These are phyloP conservation scores for Macaranga tanarius DNA, from an alignment of 441 rosid species.

Conservation along the genomic window DNA sequence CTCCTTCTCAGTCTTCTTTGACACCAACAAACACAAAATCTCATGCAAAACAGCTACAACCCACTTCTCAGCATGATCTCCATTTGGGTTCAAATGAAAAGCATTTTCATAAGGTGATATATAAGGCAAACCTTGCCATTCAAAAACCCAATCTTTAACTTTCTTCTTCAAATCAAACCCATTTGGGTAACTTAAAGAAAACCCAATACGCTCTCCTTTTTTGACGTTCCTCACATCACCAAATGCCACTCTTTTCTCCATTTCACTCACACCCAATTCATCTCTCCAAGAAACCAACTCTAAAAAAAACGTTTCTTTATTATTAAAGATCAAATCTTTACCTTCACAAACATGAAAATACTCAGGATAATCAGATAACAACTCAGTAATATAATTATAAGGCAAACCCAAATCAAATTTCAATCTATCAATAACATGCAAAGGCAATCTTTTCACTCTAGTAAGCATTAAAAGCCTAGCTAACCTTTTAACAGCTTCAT, in stretches of 20 bases:
- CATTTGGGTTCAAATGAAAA: constrained; percentile 54
- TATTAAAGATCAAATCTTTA: constrained; percentile 31
- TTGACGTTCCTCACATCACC: constrained; percentile 20
- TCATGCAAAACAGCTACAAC: constrained; percentile 74
- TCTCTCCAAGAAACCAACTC: constrained; percentile 51
- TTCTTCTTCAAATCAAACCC: constrained; percentile 62
- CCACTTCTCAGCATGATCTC: constrained; percentile 85
- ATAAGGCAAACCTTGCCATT: constrained; percentile 79
- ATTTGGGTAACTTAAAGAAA: constrained; percentile 59
- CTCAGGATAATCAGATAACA: constrained; percentile 71
- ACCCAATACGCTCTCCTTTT: constrained; percentile 38
- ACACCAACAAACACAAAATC: constrained; percentile 55
- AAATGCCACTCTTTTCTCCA: constrained; percentile 52
- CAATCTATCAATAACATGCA: constrained; percentile 54
- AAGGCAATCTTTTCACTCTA: constrained; percentile 45
- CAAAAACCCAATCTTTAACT: constrained; percentile 63
- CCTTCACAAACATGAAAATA: constrained; percentile 52
- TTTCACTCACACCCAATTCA: constrained; percentile 56
- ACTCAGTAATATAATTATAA: constrained; percentile 49
- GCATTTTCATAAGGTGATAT: constrained; percentile 79
- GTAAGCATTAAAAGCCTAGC: constrained; percentile 71
- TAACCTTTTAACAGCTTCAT: constrained; percentile 40
- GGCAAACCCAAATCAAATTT: constrained; percentile 75
- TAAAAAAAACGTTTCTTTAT: constrained; percentile 43
- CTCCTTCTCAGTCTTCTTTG: constrained; percentile 72